Evolutionary conservation across 2,329 filamentous ascomycete genomes (phyloP), one percentile per base, ranked within the genome.

Genomic region (Colletotrichum higginsianum): DNA sequence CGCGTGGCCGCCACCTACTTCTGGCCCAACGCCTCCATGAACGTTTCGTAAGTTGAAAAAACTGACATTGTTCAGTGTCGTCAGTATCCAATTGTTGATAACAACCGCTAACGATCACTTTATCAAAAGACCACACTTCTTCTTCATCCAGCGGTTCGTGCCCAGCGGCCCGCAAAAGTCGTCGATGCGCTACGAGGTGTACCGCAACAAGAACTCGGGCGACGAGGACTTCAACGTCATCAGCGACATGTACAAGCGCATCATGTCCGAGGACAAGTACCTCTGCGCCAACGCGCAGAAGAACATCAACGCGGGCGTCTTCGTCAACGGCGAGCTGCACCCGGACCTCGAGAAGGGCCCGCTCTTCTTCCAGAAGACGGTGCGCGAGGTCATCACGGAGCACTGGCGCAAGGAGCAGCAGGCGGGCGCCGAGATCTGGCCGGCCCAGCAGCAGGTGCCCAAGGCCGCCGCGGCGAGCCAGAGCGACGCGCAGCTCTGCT

Each of bases 191-290:
- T 91, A 92, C 79, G 88, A 92, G 77, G 86, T 92, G 61, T 92
- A 86, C 83, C 85, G 88, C 71, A 88, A 91, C 84, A 89, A 88
- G 77, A 81, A 87, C 77, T 86, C 89, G 4, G 84, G 83, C n/a
- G 86, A 91, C 18, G 86, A 86, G 35, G 86, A 90, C 70, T 92
- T 91, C 77, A 79, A 84, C 16, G 79, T 83, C 63, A 88, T 91
- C 79, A 86, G 84, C 78, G 80, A 87, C 56, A 88, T 91, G 75
- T 92, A 91, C 82, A 89, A 89, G 79, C 86, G 87, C 49, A 86
- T 92, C 79, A 88, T 91, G 87, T 84, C 85, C 1, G 90, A 92
- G 79, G 90, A 92, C 81, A 91, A 91, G 76, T 83, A 86, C 11
- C 86, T 92, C 35, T 92, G 90, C 81, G 82, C 85, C 74, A 84